These are phyloP conservation scores for Penicillium sp. DNA, from an alignment of 2,329 filamentous ascomycete genomes.

Conservation along the genomic window DNA sequence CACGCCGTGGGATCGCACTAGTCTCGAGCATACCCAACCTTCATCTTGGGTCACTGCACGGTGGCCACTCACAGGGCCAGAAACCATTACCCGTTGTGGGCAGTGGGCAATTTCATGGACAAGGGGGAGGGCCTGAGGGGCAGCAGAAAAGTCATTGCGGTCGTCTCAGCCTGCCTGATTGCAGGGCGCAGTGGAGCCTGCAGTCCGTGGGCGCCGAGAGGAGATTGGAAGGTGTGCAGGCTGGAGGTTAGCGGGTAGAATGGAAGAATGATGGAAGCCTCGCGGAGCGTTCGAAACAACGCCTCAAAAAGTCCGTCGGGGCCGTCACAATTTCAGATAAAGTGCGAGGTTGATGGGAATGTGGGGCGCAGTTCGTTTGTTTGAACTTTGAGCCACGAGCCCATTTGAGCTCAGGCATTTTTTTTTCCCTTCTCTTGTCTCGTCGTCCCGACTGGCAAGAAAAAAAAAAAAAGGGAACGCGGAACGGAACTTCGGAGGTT, in stretches of 20 bases:
- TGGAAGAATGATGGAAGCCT: conserved; percentile 3
- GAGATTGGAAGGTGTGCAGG: neutral
- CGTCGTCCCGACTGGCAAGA: too few species aligned
- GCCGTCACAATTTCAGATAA: conserved; percentile 7
- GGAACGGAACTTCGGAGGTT: too few species aligned
- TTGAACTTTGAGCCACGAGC: neutral
- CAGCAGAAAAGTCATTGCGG: conserved; percentile 4
- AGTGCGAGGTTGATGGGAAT: conserved; percentile 3
- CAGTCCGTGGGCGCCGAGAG: neutral
- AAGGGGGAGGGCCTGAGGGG: too few species aligned
- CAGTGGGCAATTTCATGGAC: too few species aligned
- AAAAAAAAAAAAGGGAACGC: too few species aligned
- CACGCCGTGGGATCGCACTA: too few species aligned
- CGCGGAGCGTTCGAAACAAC: conserved; percentile 1
- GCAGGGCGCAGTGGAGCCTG: conserved; percentile 17
- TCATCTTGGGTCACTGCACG: too few species aligned
- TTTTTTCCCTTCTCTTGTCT: too few species aligned
- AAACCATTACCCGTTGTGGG: too few species aligned
- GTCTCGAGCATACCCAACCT: too few species aligned
- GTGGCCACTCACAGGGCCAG: too few species aligned
- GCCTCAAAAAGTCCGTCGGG: neutral
- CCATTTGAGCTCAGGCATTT: too few species aligned
- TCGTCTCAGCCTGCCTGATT: conserved; percentile 15
- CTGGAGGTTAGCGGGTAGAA: neutral
- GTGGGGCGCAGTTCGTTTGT: conserved; percentile 2